Evolutionary conservation across 257 asterid genomes (phyloP).

Genomic region (Capsicum pubescens): DNA sequence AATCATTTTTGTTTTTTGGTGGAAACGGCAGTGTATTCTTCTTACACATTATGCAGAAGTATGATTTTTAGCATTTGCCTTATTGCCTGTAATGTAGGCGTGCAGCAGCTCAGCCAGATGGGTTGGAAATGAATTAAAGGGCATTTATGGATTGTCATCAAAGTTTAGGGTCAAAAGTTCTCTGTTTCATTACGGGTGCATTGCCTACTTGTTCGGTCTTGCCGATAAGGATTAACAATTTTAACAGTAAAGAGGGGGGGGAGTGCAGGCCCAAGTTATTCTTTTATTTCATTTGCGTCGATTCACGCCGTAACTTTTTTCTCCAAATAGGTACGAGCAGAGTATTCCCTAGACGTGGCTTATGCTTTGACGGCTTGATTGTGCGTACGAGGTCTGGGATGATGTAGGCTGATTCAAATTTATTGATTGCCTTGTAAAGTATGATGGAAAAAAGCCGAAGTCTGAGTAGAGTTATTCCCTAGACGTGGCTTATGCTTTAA

Average conservation of each 20-base stretch:
- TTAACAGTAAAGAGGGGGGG: too few relatives aligned
- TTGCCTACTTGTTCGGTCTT: too few relatives aligned
- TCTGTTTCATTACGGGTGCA: background rate
- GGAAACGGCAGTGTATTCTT: slow-evolving; percentile 30
- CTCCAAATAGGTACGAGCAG: background rate
- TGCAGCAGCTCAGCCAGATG: too few relatives aligned
- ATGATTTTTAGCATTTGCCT: background rate
- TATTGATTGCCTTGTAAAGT: background rate
- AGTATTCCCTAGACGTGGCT: background rate
- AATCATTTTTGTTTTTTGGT: slow-evolving; percentile 34
- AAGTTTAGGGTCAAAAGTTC: background rate
- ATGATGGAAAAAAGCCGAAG: background rate
- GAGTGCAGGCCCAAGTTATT: background rate
- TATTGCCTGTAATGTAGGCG: background rate
- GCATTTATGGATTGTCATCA: background rate
- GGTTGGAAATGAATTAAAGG: background rate
- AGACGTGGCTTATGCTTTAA: too few relatives aligned
- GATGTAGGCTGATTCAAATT: background rate
- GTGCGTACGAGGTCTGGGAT: too few relatives aligned
- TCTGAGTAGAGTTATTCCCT: too few relatives aligned
- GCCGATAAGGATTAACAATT: background rate
- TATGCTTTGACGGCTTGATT: background rate
- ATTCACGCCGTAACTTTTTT: background rate
- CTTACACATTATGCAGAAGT: background rate
- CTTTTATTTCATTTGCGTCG: background rate